These are phyloP conservation scores for Teratosphaeria zuluensis DNA, from an alignment of 2,329 filamentous ascomycete genomes.

Conservation along the genomic window DNA sequence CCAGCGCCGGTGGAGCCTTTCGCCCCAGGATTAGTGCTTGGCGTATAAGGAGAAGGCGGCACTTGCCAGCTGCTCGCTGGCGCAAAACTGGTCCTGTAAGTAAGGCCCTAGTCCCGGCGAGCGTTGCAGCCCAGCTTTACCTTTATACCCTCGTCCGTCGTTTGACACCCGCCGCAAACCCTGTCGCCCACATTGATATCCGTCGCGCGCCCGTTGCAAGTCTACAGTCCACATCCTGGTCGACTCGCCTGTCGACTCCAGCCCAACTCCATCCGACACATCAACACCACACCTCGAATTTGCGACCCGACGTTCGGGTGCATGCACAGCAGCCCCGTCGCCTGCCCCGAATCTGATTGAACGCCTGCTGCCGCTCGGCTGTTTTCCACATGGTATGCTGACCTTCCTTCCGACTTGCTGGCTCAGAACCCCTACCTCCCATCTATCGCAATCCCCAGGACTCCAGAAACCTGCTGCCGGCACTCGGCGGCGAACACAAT, in stretches of 20 bases:
- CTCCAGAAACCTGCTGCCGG: not conserved
- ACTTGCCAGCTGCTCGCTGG: not conserved
- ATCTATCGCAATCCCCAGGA: not conserved
- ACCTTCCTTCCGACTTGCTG: conserved; percentile 2
- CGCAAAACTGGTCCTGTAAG: not conserved
- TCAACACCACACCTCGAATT: not conserved
- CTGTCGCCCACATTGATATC: conserved; percentile 1
- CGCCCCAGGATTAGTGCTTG: not conserved
- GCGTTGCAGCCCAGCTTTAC: not conserved
- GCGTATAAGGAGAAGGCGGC: not conserved
- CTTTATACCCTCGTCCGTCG: conserved; percentile 3
- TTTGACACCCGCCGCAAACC: conserved; percentile 3
- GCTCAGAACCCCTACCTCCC: not conserved
- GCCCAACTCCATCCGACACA: not conserved
- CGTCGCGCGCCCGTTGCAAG: conserved; percentile 4
- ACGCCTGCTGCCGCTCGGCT: not conserved
- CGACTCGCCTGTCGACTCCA: not conserved
- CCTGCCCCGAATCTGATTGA: not conserved
- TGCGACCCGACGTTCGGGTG: not conserved
- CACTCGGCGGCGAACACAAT: conserved; percentile 1
- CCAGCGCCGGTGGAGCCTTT: not conserved
- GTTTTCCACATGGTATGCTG: conserved; percentile 1
- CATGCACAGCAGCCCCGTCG: not conserved
- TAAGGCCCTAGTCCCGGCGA: not conserved
- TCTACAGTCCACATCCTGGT: not conserved